Percentiles rank a stretch among this genome's conserved stretches.
Conservation (phyloP, 75 land plant genomes). For the Sequoia sempervirens region DNA sequence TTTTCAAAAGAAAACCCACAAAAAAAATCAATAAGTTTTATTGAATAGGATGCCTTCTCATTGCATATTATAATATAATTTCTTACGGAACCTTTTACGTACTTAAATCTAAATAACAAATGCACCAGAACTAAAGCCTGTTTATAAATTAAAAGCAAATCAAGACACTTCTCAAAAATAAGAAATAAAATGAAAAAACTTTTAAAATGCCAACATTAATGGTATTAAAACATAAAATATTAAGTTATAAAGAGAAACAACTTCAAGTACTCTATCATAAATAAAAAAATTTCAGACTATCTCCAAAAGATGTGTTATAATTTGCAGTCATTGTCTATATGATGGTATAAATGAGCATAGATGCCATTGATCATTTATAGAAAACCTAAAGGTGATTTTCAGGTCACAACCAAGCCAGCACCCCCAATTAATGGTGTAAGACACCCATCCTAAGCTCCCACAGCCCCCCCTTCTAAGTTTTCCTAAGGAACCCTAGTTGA, state of each 20-base stretch:
- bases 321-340: not conserved
- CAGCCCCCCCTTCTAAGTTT: no score
- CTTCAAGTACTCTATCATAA: not conserved
- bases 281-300: not conserved
- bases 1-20: no score
- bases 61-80: not conserved
- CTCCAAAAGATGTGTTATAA: not conserved
- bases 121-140: not conserved
- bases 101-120: not conserved
- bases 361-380: not conserved
- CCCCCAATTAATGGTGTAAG: no score
- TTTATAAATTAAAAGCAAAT: not conserved
- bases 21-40: not conserved
- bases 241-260: not conserved
- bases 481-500: no score
- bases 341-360: not conserved
- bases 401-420: no score
- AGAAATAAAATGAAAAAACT: not conserved
- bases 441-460: no score
- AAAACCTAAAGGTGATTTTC: not conserved
- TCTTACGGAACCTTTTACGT: not conserved
- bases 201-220: not conserved
- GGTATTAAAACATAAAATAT: not conserved
- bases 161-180: not conserved
- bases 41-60: not conserved